Base-by-base conservation (phyloP, 2,329 filamentous ascomycete species). In the Cladosporium sphaerospermum region DNA sequence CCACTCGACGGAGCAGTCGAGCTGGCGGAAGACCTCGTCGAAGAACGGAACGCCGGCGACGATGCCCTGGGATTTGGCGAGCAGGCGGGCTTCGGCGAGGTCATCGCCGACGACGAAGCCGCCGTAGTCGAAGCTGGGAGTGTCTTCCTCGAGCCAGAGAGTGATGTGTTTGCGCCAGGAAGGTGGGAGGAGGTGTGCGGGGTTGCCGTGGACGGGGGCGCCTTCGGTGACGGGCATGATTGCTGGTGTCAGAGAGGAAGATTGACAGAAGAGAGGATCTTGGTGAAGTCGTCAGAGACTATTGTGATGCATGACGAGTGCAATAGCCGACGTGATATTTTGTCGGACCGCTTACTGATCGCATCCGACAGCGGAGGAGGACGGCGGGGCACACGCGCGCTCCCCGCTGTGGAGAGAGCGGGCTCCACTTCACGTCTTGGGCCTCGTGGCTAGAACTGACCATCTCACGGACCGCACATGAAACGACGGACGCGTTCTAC, bases 21-120 rank as follows among this genome's bases (percentile, higher is more conserved):
- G 82, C 71, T 97, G 92, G 37, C 76, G 69, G 70, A 99, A 96
- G 55, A 97, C 87, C 71, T 97, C 92, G 68, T 95, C 80, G 75
- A 97, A 91, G 75, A 99, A 99, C 2, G 93, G 93, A 3, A 93
- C 82, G 53, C 93, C 93, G 39, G 93, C 93, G 44, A 99, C 77
- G 45, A 97, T 79, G 57, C 93, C 93, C 72, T 81, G 55, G n/a
- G 60, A 64, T 66, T 84, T 84, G 2, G 81, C 81, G 18, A 84
- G 67, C 16, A 84, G 62, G 31, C 71, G 71, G 2, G 75, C 75
- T 60, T 76, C 74, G 1, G 72, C 72, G 9, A 73, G 66, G 13
- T 73, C 74, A 37, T 87, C 82, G 58, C 93, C 93, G 19, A 99
- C 93, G 6, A 99, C 93, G 71, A 95, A 99, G 56, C 93, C 93